Evolutionary conservation across 2,329 filamentous ascomycete species (phyloP), one percentile per base, ranked within the genome.

Genomic region (Trichoderma semiorbis): DNA sequence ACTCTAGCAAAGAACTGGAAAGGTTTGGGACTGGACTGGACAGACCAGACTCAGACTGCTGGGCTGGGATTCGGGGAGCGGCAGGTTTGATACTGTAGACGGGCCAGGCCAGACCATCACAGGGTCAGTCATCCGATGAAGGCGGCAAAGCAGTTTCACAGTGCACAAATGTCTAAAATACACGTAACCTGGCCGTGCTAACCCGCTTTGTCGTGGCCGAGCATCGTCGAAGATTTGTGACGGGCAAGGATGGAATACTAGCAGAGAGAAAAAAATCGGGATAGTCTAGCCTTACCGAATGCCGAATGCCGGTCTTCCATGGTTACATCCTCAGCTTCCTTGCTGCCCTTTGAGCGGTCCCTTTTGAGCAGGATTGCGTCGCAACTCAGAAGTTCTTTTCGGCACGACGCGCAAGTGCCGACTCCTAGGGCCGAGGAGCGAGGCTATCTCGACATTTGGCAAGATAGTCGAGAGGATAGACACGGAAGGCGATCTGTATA

Each of bases 241-340:
- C 34, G 21, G n/a, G 11, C 4, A 12, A 24, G 28, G 18, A n/a
- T 36, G n/a, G n/a, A n/a, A n/a, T n/a, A n/a, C n/a, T n/a, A n/a
- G n/a, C n/a, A 50, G 34, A 28, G 43, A 36, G 36, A 39, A 18
- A 69, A 69, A 36, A 68, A 32, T 30, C 66, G 66, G 57, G 18
- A 62, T 62, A 62, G 16, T 26, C 28, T 36, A 69, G 66, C 39
- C 66, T 69, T 69, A 34, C 66, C 66, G 66, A 69, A 69, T 50
- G 66, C 66, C 66, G 66, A 69, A 69, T 62, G 57, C 66, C 66
- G 66, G 66, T 34, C 43, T 34, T 61, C 39, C 24, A 68, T 69
- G 66, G 66, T 69, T 60, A 61, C 55, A 69, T 60, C n/a, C 50
- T 69, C 66, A 53, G 39, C 66, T 69, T 62, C 28, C 32, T 24